These are phyloP conservation scores for Solanum verrucosum DNA, from an alignment of 257 asterid species.

Conservation along the genomic window DNA sequence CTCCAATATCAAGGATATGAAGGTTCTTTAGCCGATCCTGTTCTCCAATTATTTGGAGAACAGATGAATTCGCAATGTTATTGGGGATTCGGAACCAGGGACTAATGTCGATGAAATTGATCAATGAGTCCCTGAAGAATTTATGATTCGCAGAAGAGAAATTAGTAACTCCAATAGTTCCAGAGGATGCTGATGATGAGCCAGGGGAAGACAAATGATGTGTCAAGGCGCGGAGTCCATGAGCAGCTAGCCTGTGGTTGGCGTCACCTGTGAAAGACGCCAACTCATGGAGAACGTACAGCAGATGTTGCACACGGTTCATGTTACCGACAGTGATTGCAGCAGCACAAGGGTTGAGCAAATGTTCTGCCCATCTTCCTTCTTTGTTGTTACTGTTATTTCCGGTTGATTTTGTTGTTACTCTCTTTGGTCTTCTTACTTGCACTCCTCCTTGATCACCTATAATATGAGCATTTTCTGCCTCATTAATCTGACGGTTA, in stretches of 20 bases:
- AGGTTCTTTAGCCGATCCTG: slow-evolving; percentile 32
- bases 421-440: slow-evolving; percentile 26
- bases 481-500: slow-evolving; percentile 10
- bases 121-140: slow-evolving; percentile 53
- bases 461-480: slow-evolving; percentile 2
- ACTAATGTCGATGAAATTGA: slow-evolving; percentile 66
- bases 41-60: slow-evolving; percentile 55
- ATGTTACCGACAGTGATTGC: slow-evolving; percentile 54
- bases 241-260: slow-evolving; percentile 65
- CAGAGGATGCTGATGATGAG: slow-evolving; percentile 5
- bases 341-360: slow-evolving; percentile 83
- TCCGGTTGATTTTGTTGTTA: slow-evolving; percentile 11
- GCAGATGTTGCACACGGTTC: slow-evolving; percentile 62
- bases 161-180: slow-evolving; percentile 14
- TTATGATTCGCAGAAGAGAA: slow-evolving; percentile 47
- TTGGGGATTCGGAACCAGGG: slow-evolving; percentile 88
- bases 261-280: slow-evolving; percentile 67
- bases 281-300: slow-evolving; percentile 61
- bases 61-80: slow-evolving; percentile 66
- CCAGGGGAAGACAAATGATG: slow-evolving; percentile 43
- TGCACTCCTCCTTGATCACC: slow-evolving; percentile 9
- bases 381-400: slow-evolving; percentile 38
- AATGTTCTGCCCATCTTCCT: slow-evolving; percentile 91
- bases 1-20: slow-evolving; percentile 86
- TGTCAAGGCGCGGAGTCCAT: slow-evolving; percentile 64